Evolutionary conservation across 2,329 filamentous ascomycete species (phyloP), one percentile per base, ranked within the genome.

Genomic region (Pseudogymnoascus sp.): DNA sequence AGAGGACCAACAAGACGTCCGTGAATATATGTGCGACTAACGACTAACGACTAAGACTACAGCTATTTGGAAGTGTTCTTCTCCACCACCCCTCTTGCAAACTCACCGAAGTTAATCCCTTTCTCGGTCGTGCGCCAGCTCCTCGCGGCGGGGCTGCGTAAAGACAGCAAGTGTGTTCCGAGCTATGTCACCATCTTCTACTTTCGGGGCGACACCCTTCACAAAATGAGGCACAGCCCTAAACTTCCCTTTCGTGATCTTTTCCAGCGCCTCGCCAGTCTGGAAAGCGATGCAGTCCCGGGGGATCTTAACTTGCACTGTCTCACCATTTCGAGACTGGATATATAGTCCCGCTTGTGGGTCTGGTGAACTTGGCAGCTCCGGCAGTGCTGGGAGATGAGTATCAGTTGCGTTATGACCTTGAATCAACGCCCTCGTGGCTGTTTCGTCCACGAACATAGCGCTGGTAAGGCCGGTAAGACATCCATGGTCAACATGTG

Each of bases 191-290:
- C 78, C 79, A 12, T 76, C 78, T 63, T 80, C 73, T 71, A 75
- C 77, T 49, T 80, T 82, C 1, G 83, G 79, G 67, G 83, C 81
- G 4, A 89, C 87, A 0, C 93, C 93, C 67, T 88, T 83, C 7
- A 99, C 95, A 75, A 96, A 97, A 79, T 99, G 95, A 67, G 95
- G 93, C 65, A 97, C 95, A 1, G 95, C 95, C 76, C 89, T 91
- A 80, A 99, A 96, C 71, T 85, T 87, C 8, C 95, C 95, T n/a
- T 83, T 80, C 0, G 93, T 97, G 72, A 99, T 97, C 63, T 91
- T 81, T 76, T 97, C 89, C 60, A 99, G 79, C 0, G 93, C 88
- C 77, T 97, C 91, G 1, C 93, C 95, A 0, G 93, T 99, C 79
- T 99, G 93, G 74, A 99, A 99, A 0, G 91, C 95, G 59, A 99